Evolutionary conservation across 768 basidiomycete genomes (phyloP), one percentile per base, ranked within the genome.

Genomic region (Termitomyces sp.): DNA sequence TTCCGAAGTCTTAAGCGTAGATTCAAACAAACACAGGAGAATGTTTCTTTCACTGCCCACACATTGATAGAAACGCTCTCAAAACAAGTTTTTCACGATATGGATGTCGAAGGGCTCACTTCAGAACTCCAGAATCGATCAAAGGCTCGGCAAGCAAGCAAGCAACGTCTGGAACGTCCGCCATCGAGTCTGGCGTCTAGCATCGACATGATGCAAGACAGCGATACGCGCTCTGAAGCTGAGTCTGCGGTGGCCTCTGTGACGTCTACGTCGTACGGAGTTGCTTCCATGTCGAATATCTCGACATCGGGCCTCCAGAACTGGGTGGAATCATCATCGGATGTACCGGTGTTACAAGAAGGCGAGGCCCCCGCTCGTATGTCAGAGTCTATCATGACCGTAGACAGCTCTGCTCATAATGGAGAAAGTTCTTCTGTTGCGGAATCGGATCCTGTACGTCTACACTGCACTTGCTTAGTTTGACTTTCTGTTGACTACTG

Each of bases 31-130:
- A 92, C 87, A 31, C 87, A 90, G 65, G 85, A 91, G 61, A 88
- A 94, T 68, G 80, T 84, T 29, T 84, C 88, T 7, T 96, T 86
- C 69, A 93, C 89, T 0, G 77, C 89, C 52, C 84, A 89, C 69
- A 86, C 88, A 0, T 79, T 89, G 45, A 72, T 92, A 17, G 86
- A 88, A 2, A 86, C 87, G 1, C 79, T 93, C 17, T 81, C 84
- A 6, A 75, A 81, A 14, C 85, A 87, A 62, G 78, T 94, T 12
- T 73, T 89, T n/a, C 76, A 79, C 29, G 84, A 83, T 36, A 88
- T 94, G 84, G 86, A 94, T 64, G 88, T 94, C 17, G 92, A 94
- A 64, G 77, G 77, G 0, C 73, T 91, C 12, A 92, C 88, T 0
- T 71, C 79, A 15, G 87, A 81, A 63, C 69, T 81, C 1, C 78